phyloP scores from a whole-genome alignment of 179 eudicot species.

The Beta lomatogona region DNA sequence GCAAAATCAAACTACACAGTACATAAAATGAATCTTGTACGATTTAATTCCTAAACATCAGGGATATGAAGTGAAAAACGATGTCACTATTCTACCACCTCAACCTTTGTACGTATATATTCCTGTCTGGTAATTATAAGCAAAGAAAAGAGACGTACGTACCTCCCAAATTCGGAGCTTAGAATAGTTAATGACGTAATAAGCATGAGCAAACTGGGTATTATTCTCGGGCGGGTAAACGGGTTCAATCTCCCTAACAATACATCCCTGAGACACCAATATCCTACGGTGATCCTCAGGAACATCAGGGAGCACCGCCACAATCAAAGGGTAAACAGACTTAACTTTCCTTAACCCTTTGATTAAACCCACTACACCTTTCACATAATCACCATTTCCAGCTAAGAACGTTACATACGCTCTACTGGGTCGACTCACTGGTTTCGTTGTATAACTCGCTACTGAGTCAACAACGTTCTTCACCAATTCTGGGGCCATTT shows the following conservation, averaged over 20 bases:
- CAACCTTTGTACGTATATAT: background rate
- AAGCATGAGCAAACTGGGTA: conserved; percentile 52
- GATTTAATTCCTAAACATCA: too few species aligned
- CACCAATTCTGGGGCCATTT: conserved; percentile 49
- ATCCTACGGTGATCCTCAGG: conserved; percentile 64
- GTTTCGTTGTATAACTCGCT: background rate
- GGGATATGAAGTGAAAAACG: too few species aligned
- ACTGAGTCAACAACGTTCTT: conserved; percentile 14
- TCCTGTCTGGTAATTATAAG: too few species aligned
- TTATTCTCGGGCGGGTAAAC: conserved; percentile 53
- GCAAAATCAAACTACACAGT: too few species aligned
- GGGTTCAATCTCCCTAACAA: conserved; percentile 57
- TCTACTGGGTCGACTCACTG: conserved; percentile 19
- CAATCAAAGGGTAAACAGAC: conserved; percentile 55
- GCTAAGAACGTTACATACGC: conserved; percentile 79
- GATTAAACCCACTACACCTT: conserved; percentile 68
- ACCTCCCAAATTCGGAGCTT: conserved; percentile 80
- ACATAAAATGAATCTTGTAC: too few species aligned
- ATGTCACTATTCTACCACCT: too few species aligned
- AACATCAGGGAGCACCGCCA: conserved; percentile 69
- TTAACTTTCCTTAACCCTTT: conserved; percentile 66
- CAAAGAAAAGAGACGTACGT: background rate
- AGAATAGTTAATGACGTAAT: conserved; percentile 71
- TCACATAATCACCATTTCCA: conserved; percentile 73
- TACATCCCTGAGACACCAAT: conserved; percentile 51